Percentiles rank a stretch among this genome's conserved stretches.
These are phyloP conservation scores for Choanephora cucurbitarum DNA, from an alignment of 371 early-diverging fungal species.

Conservation along the genomic window DNA sequence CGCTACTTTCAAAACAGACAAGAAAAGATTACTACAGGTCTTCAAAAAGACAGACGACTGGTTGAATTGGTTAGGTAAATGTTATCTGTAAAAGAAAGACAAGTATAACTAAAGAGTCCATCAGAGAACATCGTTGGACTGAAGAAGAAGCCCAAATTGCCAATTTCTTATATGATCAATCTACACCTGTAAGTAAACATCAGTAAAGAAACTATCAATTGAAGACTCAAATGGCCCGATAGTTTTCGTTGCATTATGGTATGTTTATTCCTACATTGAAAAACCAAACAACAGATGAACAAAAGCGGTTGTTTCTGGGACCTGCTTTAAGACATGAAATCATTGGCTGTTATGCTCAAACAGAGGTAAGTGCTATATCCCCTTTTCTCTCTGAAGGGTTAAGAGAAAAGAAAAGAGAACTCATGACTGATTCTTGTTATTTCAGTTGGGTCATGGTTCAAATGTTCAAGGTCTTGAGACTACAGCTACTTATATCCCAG, in stretches of 20 bases:
- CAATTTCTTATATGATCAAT: constrained; percentile 45
- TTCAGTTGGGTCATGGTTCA: constrained; percentile 70
- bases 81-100: neutral
- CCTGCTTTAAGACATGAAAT: constrained; percentile 74
- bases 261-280: constrained; percentile 84
- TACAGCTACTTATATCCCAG: constrained; percentile 80
- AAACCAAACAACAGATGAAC: constrained; percentile 78
- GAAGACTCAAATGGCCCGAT: too few species aligned
- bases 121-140: constrained; percentile 48
- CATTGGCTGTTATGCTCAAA: constrained; percentile 87
- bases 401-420: neutral
- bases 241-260: constrained; percentile 54
- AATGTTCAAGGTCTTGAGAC: constrained; percentile 89
- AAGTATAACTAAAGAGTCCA: neutral
- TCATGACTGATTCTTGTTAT: constrained; percentile 4
- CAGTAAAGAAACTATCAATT: neutral
- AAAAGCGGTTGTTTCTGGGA: constrained; percentile 72
- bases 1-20: constrained; percentile 56
- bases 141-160: constrained; percentile 36
- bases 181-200: constrained; percentile 49
- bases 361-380: too few species aligned
- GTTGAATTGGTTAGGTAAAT: constrained; percentile 45
- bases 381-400: too few species aligned
- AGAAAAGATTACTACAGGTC: constrained; percentile 46
- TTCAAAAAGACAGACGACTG: constrained; percentile 54